Conservation (phyloP, 169 alveolate genomes). For the Cryptosporidium tyzzeri region DNA sequence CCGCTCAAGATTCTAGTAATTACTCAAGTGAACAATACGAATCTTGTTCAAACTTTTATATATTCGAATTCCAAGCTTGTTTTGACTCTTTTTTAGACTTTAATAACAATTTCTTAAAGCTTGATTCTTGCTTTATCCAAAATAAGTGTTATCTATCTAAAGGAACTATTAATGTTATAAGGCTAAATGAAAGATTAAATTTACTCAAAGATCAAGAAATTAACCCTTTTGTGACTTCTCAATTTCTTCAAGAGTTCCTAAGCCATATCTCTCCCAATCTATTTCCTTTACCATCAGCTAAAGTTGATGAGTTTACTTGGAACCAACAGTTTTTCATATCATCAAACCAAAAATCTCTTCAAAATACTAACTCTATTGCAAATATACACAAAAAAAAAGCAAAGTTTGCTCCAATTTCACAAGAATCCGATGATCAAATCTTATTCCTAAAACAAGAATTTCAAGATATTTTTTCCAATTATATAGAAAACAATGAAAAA, state of each 20-base stretch:
- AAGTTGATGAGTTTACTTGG: constrained; percentile 17
- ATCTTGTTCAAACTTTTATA: neutral
- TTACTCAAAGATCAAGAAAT: neutral
- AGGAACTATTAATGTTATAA: constrained; percentile 6
- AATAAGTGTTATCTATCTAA: constrained; percentile 1
- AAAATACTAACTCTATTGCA: neutral
- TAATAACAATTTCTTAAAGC: neutral
- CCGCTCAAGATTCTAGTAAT: neutral
- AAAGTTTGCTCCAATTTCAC: neutral
- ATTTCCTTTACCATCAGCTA: constrained; percentile 5
- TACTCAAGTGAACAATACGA: neutral
- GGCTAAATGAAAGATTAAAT: neutral
- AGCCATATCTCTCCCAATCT: neutral
- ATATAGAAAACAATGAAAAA: constrained; percentile 55
- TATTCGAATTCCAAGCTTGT: neutral
- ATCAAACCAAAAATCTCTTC: neutral
- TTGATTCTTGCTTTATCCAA: neutral
- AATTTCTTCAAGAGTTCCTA: constrained; percentile 46
- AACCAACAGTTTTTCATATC: constrained; percentile 15
- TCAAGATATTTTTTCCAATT: constrained; percentile 64
- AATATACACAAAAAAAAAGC: constrained; percentile 16
- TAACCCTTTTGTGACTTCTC: constrained; percentile 39
- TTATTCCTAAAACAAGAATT: constrained; percentile 69
- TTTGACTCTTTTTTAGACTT: neutral
- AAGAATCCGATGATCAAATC: constrained; percentile 13